Percentiles rank a stretch among this genome's conserved stretches.
Conservation (phyloP, 2,329 filamentous ascomycete genomes). For the Colletotrichum trifolii region DNA sequence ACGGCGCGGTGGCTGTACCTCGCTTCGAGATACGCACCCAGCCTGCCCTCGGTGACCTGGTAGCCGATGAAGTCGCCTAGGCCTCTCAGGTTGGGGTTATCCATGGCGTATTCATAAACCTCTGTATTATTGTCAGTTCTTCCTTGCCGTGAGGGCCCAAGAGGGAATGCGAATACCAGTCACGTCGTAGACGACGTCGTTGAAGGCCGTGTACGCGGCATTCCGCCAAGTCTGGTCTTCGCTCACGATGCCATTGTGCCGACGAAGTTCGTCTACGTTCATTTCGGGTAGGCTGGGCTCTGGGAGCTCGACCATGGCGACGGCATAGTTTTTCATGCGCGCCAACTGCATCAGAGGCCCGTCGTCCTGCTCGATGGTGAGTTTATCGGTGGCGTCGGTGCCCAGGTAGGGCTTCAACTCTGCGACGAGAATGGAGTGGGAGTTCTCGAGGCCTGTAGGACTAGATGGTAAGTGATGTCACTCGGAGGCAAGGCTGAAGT, state of each 20-base stretch:
- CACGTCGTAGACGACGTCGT: slow-evolving; percentile 32
- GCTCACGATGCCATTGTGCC: slow-evolving; percentile 7
- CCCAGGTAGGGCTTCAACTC: slow-evolving; percentile 3
- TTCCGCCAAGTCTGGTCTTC: background rate
- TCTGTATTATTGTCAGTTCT: slow-evolving; percentile 1
- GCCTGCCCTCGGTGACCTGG: background rate
- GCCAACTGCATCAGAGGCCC: slow-evolving; percentile 6
- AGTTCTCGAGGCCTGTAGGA: slow-evolving; percentile 2
- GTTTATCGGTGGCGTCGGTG: slow-evolving; percentile 10
- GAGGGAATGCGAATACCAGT: slow-evolving; percentile 18
- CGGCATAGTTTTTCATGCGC: slow-evolving; percentile 11
- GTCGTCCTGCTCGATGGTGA: background rate
- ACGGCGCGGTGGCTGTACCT: slow-evolving; percentile 7
- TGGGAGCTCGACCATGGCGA: background rate
- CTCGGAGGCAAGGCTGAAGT: background rate
- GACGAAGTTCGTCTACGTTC: background rate
- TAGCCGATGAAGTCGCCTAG: slow-evolving; percentile 13
- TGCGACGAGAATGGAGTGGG: background rate
- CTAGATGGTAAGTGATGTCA: background rate
- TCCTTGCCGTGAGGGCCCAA: too few species aligned
- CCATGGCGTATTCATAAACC: background rate
- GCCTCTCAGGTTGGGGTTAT: background rate
- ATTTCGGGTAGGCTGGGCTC: background rate
- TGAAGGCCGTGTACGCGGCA: slow-evolving; percentile 20
- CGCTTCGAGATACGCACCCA: background rate